Evolutionary conservation across 768 basidiomycete species (phyloP), one percentile per base, ranked within the genome.

Genomic region (Suillus tomentosus): DNA sequence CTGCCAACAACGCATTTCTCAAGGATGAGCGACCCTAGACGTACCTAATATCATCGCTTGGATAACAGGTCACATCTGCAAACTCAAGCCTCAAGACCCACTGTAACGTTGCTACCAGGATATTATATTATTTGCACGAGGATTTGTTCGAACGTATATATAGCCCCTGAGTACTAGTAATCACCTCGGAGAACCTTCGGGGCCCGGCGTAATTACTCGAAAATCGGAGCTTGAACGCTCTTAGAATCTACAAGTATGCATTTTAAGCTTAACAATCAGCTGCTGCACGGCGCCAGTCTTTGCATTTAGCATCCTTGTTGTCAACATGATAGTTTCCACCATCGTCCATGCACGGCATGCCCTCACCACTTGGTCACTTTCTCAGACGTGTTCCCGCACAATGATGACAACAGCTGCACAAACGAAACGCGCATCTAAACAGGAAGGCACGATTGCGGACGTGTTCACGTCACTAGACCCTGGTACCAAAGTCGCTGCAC

Each of bases 381-480:
- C 56, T 57, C 37, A 4, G 8, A 24, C 14, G 15, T 13, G 9
- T 22, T 39, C 22, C 22, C 56, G 9, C 8, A 17, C 56, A 10
- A 57, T 39, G 56, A 39, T 24, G 37, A 11, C 7, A 8, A 36
- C 55, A 22, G 37, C 37, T 3, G 3, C 55, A 37, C 55, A 56
- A 14, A 17, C 56, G 15, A 57, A 40, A 22, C 68, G 40, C 24
- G 61, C 1, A 2, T 36, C 22, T 10, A 77, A 72, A 68, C 64
- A 67, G 19, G 73, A 74, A 50, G 81, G 77, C n/a, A 74, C 79
- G 24, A 84, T 87, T 47, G 79, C 80, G 24, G 76, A 78, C 37
- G 78, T 84, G 31, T 85, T 85, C 65, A 75, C 79, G 0, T 81
- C 81, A 3, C 75, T 84, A 9, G 75, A 76, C 4, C 50, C 51